Percentiles rank a stretch among this genome's conserved stretches.
These are phyloP conservation scores for Taphrina pruni DNA, from an alignment of 1,139 yeast species.

Conservation along the genomic window DNA sequence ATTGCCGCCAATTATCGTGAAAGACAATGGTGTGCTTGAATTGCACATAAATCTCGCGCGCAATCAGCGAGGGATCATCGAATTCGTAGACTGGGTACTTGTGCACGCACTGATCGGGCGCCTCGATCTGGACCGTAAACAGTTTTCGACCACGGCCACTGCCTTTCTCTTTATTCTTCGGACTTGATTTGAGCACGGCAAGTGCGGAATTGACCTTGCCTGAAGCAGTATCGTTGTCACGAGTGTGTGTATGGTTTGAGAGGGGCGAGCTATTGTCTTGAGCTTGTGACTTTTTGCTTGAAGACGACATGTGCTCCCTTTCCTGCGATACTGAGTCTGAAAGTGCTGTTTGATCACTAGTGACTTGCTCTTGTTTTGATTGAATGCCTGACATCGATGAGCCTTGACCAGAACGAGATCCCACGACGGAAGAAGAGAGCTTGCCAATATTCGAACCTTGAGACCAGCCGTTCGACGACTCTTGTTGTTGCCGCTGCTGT, in stretches of 20 bases:
- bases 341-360: background rate
- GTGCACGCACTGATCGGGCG: constrained; percentile 1
- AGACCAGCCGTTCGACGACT: background rate
- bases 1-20: background rate
- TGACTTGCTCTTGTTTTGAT: background rate
- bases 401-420: too few species aligned
- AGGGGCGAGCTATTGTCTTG: background rate
- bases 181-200: constrained; percentile 4
- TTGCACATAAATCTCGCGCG: constrained; percentile 1
- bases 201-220: background rate
- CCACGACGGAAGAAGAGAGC: too few species aligned
- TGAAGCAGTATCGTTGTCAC: background rate
- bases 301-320: background rate
- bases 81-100: constrained; percentile 12
- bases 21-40: constrained; percentile 8
- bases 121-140: constrained; percentile 8
- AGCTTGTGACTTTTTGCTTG: too few species aligned
- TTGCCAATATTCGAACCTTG: too few species aligned
- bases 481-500: background rate
- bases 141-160: constrained; percentile 9
- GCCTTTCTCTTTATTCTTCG: background rate
- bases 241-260: background rate
- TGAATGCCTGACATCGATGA: too few species aligned
- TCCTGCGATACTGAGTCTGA: background rate
- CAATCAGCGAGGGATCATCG: constrained; percentile 16